Percentiles rank a stretch among this genome's conserved stretches.
Conservation (phyloP, 2,329 filamentous ascomycete genomes). For the Claviceps sp. region DNA sequence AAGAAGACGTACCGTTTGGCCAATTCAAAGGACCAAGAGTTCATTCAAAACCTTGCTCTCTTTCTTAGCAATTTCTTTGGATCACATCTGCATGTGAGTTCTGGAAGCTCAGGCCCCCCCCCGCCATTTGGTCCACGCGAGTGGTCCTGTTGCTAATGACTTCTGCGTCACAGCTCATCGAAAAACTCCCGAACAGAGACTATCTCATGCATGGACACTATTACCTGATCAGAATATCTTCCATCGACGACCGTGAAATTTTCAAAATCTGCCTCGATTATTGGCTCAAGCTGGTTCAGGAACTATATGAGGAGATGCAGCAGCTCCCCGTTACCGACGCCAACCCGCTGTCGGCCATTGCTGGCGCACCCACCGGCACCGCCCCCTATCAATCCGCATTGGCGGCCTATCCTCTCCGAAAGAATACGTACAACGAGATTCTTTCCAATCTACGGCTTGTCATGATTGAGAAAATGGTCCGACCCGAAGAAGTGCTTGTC, state of each 20-base stretch:
- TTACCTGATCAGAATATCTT: conserved; percentile 94
- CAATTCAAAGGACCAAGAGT: conserved; percentile 89
- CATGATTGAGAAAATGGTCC: conserved; percentile 99
- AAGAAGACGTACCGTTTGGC: conserved; percentile 85
- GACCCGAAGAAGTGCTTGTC: conserved; percentile 92
- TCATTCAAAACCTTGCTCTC: conserved; percentile 89
- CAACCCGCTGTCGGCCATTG: conserved; percentile 76
- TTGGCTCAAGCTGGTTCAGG: conserved; percentile 96
- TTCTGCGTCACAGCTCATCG: conserved; percentile 52
- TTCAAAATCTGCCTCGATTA: conserved; percentile 99
- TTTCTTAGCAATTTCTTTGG: conserved; percentile 97
- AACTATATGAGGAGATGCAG: conserved; percentile 98
- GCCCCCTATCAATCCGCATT: conserved; percentile 76
- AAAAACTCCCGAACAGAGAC: conserved; percentile 89
- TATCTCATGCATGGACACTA: conserved; percentile 94
- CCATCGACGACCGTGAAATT: conserved; percentile 97
- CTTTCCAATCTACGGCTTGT: conserved; percentile 87
- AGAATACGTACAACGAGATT: conserved; percentile 95
- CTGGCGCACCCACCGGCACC: conserved; percentile 61
- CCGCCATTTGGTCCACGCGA: neutral
- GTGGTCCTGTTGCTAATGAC: neutral
- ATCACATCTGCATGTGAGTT: conserved; percentile 66
- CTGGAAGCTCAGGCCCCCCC: neutral
- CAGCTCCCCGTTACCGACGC: conserved; percentile 84
- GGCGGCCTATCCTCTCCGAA: conserved; percentile 81